A percentile compares a stretch with the other conserved stretches of the same genome.
Conservation (phyloP, 2,329 filamentous ascomycete species). For the Beauveria brongniartii region DNA sequence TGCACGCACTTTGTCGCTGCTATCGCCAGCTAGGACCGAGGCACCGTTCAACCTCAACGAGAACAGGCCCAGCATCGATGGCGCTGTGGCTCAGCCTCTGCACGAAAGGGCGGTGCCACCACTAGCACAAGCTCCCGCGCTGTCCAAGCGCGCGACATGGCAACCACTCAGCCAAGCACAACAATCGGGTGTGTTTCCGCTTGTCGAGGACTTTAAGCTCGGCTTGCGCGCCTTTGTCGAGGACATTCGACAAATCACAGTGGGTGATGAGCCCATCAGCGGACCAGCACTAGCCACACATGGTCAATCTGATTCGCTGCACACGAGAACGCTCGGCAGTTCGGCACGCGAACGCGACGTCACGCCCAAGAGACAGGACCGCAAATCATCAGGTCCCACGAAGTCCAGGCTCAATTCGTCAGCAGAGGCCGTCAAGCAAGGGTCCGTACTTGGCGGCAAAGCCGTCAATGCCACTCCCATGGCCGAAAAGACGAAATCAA, state of each 20-base stretch:
- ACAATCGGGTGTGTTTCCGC: conserved; percentile 54
- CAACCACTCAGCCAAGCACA: conserved; percentile 42
- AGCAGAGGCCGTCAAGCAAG: conserved; percentile 29
- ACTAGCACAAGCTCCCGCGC: conserved; percentile 25
- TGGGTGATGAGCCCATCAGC: conserved; percentile 81
- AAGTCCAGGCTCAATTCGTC: conserved; percentile 35
- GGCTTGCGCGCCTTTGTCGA: conserved; percentile 93
- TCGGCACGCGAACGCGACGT: conserved; percentile 14
- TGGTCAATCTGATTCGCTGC: conserved; percentile 18
- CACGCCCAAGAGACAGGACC: conserved; percentile 23
- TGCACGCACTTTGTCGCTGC: conserved; percentile 62
- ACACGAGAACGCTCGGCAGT: conserved; percentile 6
- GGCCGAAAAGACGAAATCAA: conserved; percentile 29
- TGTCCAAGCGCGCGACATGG: conserved; percentile 53
- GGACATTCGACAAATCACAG: conserved; percentile 88
- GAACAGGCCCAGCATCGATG: conserved; percentile 17
- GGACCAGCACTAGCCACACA: conserved; percentile 28
- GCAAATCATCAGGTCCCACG: conserved; percentile 38
- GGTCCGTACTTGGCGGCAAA: conserved; percentile 15
- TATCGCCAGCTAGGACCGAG: conserved; percentile 57
- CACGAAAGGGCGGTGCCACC: conserved; percentile 22
- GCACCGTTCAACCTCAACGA: conserved; percentile 36
- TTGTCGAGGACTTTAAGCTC: conserved; percentile 81
- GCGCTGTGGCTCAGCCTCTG: neutral
- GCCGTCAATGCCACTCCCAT: conserved; percentile 15